phyloP scores from a whole-genome alignment of 2,329 filamentous ascomycete species.

The Helotiales sp. region DNA sequence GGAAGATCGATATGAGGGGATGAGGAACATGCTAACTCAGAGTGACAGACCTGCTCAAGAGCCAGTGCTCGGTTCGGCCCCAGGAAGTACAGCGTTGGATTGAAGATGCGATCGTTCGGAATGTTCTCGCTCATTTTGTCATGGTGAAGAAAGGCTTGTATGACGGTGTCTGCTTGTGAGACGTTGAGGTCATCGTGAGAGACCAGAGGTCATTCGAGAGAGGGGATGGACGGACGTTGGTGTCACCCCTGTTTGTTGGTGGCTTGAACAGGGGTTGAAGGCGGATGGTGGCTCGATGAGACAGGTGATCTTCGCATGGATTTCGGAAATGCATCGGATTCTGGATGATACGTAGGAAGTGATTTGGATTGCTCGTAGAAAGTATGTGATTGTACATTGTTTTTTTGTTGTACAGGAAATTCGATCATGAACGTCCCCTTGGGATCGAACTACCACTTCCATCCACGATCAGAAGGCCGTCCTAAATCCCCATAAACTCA shows the following conservation, averaged over 20 bases:
- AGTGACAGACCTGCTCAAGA: conserved; percentile 6
- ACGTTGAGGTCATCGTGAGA: not conserved
- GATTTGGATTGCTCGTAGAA: too few relatives aligned
- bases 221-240: not conserved
- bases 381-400: too few relatives aligned
- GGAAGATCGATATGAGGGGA: not conserved
- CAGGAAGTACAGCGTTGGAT: conserved; percentile 17
- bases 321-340: too few relatives aligned
- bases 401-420: too few relatives aligned
- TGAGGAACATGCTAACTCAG: not conserved
- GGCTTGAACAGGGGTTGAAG: conserved; percentile 3
- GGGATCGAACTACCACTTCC: too few relatives aligned
- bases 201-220: not conserved
- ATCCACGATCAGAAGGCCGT: too few relatives aligned
- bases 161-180: not conserved
- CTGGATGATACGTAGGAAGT: too few relatives aligned
- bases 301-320: not conserved
- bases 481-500: too few relatives aligned
- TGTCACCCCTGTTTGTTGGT: conserved; percentile 6
- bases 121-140: conserved; percentile 9
- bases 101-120: conserved; percentile 14
- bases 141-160: not conserved
- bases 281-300: not conserved
- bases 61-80: conserved; percentile 3
- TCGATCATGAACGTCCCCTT: too few relatives aligned